A percentile compares a stretch with the other conserved stretches of the same genome.
Conservation (phyloP, 2,329 filamentous ascomycete genomes). For the Cercospora brassicicola region DNA sequence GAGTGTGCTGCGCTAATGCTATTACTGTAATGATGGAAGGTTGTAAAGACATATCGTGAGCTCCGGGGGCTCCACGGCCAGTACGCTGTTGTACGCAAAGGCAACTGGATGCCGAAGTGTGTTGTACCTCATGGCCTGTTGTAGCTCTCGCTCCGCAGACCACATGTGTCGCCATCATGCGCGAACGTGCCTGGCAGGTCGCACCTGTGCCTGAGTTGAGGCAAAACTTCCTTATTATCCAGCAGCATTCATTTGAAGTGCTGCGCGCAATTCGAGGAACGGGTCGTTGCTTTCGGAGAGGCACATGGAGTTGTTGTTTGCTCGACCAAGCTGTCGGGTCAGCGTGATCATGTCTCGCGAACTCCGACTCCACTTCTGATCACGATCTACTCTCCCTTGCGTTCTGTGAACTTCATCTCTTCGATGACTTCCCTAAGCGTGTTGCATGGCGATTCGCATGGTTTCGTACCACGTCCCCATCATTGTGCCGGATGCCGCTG, state of each 20-base stretch:
- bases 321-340: background rate
- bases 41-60: background rate
- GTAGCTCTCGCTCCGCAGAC: background rate
- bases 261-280: background rate
- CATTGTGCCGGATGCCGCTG: background rate
- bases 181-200: background rate
- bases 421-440: background rate
- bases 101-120: background rate
- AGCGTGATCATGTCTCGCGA: background rate
- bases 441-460: background rate
- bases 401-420: background rate
- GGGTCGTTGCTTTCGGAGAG: background rate
- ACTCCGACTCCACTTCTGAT: constrained; percentile 1
- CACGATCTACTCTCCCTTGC: background rate
- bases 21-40: background rate
- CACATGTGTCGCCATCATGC: background rate
- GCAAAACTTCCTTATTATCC: background rate
- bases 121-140: background rate
- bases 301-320: background rate
- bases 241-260: background rate
- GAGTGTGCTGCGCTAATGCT: background rate
- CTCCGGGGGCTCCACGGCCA: background rate
- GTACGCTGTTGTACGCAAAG: background rate
- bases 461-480: background rate
- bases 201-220: background rate